Base-by-base conservation (phyloP, 352 stramenopile genomes). In the Pythium rishiriense region DNA sequence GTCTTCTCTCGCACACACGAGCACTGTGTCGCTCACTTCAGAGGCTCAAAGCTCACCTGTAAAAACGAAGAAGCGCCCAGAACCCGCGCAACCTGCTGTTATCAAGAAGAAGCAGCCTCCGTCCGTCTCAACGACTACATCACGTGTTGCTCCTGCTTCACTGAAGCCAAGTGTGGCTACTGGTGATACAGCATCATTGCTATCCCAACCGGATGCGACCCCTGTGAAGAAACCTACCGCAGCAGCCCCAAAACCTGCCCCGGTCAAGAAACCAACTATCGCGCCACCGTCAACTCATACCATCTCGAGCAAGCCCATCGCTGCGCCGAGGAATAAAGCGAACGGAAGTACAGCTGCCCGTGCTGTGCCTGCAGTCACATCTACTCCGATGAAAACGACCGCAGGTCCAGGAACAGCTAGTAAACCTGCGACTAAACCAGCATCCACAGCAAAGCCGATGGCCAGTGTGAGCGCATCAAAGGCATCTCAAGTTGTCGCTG, bases 1-100 rank as follows among this genome's bases (percentile, higher is more conserved):
- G 58, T 85, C 76, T 1, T 82, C 74, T 12, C 61, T 91, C 10
- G 74, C 79, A 14, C 62, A 65, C 14, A 46, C 46, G 41, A 68
- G 58, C 12, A 41, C 46, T 6, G 39, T 47, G 22, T 64, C 59
- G 11, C 42, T 64, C 14, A 26, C 49, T 17, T 29, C 33, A 4
- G 59, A 65, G 10, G 43, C 29, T 1, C n/a, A 58, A 4, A 21
- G 3, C 11, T 57, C 48, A 19, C 56, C 56, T 25, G 21, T 62
- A 22, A 62, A 61, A 33, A 54, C 26, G 3, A n/a, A 37, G 25
- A 58, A 54, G 41, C 35, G 37, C 12, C 47, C 35, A 15, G 49
- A 57, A 11, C 15, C 58, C 21, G 60, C 19, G 21, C 42, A 39
- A 3, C 15, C 39, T 3, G 53, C 52, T 19, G 24, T 14, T 21